Conservation (phyloP, 2,329 filamentous ascomycete species). For the Chaetomiaceae sp. region DNA sequence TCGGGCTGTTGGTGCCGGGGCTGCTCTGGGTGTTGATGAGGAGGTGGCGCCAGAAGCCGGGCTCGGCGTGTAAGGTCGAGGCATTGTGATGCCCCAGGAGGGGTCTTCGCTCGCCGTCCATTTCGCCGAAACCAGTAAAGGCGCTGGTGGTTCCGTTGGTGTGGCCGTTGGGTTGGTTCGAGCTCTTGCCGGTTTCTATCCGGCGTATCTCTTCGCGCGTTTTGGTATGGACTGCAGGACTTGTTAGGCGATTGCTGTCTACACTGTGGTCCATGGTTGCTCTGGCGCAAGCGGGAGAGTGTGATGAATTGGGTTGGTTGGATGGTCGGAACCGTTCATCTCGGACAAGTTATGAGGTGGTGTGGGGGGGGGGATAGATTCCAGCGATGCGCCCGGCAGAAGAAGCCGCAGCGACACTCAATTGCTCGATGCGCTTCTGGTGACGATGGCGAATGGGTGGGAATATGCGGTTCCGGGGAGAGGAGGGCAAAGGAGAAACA, state of each 20-base stretch:
- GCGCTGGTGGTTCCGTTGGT: conserved; percentile 5
- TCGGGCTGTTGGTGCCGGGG: conserved; percentile 49
- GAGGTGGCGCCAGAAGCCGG: conserved; percentile 33
- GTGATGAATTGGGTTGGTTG: conserved; percentile 3
- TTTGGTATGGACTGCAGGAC: conserved; percentile 28
- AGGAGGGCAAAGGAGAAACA: neutral
- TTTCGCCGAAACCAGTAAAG: conserved; percentile 1
- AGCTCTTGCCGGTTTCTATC: conserved; percentile 15
- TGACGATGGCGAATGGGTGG: neutral
- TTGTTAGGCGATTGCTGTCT: conserved; percentile 14
- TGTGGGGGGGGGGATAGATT: neutral
- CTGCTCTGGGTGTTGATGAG: conserved; percentile 48
- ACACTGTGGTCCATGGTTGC: conserved; percentile 15
- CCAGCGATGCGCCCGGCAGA: neutral
- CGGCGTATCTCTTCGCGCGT: conserved; percentile 28
- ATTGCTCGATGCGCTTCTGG: neutral
- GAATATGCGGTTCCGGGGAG: neutral
- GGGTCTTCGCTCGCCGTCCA: conserved; percentile 20
- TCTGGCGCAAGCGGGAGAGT: neutral
- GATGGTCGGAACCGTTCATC: conserved; percentile 16
- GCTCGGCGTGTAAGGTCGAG: conserved; percentile 8
- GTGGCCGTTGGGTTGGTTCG: neutral
- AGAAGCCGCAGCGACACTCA: conserved; percentile 1
- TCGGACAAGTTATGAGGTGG: neutral
- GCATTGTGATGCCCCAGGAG: conserved; percentile 15